Evolutionary conservation across 2,329 filamentous ascomycete genomes (phyloP), one percentile per base, ranked within the genome.

Genomic region (Exophiala spinifera): DNA sequence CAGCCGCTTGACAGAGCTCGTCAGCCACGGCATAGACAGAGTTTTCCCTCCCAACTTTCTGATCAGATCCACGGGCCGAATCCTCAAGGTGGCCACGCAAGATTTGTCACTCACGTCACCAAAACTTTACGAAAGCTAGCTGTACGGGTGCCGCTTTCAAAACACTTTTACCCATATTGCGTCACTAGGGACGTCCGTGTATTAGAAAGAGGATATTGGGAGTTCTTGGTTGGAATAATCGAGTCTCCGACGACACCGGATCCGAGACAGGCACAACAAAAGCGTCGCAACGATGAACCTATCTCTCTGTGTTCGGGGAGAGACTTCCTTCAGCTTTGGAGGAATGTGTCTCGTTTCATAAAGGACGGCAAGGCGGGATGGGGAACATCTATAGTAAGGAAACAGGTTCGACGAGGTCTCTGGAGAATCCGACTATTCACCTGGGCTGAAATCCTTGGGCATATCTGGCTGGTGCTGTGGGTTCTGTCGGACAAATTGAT

Each of bases 201-300:
- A 0, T 79, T 86, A 34, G 90, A 95, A 67, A 79, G 91, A 14
- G 91, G 91, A 0, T 84, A 88, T 69, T 96, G 91, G 91, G 69
- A 76, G 2, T 64, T 96, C 3, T 74, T 74, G 4, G 78, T 84
- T 14, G 81, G 83, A 46, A 72, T 95, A 31, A 72, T 39, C 17
- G 47, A 54, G 17, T 37, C 19, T 13, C 15, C 19, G 17, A 21
- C 25, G n/a, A 42, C 11, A 15, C 13, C 13, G 40, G 20, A 17
- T n/a, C n/a, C 25, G 17, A 39, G 39, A 21, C 21, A 39, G 19
- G 13, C 72, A 82, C 21, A 74, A 77, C 45, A 63, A 64, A 20
- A 66, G 63, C 61, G 31, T 69, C 66, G 25, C 17, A 25, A 14
- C 14, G 33, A 19, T 51, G 36, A 53, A 25, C 25, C 43, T 37